A percentile compares a stretch with the other conserved stretches of the same genome.
Evolutionary conservation across 768 basidiomycete genomes (phyloP).

Genomic region (Xerocomus potaroensis): DNA sequence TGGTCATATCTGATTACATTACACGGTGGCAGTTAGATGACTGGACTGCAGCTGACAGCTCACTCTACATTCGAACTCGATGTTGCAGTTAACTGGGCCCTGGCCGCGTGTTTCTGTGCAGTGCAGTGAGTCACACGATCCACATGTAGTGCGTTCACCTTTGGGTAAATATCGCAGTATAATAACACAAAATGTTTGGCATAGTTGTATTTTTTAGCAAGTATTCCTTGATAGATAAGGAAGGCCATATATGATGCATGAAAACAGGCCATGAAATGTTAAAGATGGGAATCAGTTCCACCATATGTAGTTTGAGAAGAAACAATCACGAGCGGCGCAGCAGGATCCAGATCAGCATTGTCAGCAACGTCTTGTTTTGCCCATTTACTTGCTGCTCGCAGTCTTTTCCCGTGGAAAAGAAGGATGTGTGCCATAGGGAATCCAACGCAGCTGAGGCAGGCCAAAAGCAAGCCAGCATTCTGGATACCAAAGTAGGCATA

Average conservation of each 20-base stretch:
- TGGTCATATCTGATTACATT: no score
- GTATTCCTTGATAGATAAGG: background rate
- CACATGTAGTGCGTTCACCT: no score
- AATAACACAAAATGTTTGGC: no score
- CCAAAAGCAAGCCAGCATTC: background rate
- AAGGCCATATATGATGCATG: constrained; percentile 2
- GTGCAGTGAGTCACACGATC: no score
- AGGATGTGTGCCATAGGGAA: background rate
- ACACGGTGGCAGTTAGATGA: no score
- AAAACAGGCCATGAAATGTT: background rate
- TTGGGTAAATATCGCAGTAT: no score
- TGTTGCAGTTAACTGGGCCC: no score
- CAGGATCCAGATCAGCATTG: background rate
- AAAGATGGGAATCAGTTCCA: background rate
- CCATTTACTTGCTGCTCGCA: background rate
- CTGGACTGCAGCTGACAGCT: no score
- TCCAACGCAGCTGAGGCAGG: background rate
- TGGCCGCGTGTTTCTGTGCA: no score
- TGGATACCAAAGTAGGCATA: background rate
- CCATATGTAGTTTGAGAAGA: background rate
- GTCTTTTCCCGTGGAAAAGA: background rate
- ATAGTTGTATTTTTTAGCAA: no score
- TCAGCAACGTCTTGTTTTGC: background rate
- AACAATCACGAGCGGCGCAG: background rate
- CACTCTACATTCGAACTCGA: no score